These are phyloP conservation scores for Aureobasidium sp. DNA, from an alignment of 2,329 filamentous ascomycete genomes.

Conservation along the genomic window DNA sequence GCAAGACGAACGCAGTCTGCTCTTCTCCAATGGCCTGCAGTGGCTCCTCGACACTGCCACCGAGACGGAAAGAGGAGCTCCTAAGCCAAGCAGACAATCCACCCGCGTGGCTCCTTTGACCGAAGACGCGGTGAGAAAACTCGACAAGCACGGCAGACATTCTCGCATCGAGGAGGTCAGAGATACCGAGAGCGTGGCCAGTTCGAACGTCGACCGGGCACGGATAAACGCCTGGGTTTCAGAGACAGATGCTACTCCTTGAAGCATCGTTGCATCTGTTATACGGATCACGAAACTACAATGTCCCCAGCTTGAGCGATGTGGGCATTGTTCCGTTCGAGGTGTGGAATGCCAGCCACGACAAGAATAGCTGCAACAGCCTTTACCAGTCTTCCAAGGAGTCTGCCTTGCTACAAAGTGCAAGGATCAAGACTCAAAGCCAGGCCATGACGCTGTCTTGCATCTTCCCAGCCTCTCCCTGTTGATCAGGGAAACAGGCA, in stretches of 20 bases:
- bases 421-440: not conserved
- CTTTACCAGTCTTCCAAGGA: not conserved
- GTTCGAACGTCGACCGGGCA: not conserved
- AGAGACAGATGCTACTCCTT: not conserved
- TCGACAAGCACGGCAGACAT: not conserved
- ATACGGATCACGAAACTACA: not conserved
- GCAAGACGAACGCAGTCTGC: not conserved
- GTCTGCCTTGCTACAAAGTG: not conserved
- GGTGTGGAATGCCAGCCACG: not conserved
- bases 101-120: not conserved
- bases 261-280: not conserved
- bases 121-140: not conserved
- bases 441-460: not conserved
- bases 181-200: not conserved
- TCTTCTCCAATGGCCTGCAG: constrained; percentile 1
- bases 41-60: not conserved
- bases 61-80: not conserved
- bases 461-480: not conserved
- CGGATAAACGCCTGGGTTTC: not conserved
- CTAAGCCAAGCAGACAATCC: not conserved
- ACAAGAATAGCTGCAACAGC: too few relatives aligned
- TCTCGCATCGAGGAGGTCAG: not conserved
- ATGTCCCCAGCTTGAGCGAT: not conserved
- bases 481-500: not conserved
- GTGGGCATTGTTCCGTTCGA: not conserved